Conservation (phyloP, 129 eudicot species). For the Flaveria ramosissima region DNA sequence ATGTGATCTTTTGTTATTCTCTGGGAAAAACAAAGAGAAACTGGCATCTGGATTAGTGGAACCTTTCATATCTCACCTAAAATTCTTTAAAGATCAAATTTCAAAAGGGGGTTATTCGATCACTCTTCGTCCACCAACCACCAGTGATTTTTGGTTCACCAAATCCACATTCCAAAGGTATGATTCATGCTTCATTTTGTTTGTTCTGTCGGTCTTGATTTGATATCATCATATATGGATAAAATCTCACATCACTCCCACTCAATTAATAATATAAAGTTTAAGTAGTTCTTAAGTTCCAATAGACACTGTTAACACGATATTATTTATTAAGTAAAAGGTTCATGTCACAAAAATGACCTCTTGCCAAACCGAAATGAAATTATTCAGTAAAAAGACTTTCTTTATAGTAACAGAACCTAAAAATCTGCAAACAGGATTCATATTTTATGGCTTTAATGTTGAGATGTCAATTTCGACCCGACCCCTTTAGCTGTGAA, state of each 20-base stretch:
- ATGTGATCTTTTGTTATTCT: slow-evolving; percentile 87
- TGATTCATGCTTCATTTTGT: not conserved
- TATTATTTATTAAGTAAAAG: slow-evolving; percentile 1
- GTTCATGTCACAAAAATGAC: slow-evolving; percentile 8
- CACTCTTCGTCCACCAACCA: slow-evolving; percentile 69
- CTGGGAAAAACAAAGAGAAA: slow-evolving; percentile 77
- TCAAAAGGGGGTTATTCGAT: slow-evolving; percentile 95
- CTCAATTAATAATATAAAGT: not conserved
- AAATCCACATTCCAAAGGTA: slow-evolving; percentile 92
- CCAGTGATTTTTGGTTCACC: slow-evolving; percentile 74
- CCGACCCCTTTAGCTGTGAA: not conserved
- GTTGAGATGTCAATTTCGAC: not conserved
- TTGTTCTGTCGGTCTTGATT: not conserved
- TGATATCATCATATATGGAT: slow-evolving; percentile 9
- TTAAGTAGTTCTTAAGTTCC: slow-evolving; percentile 10
- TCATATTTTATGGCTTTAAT: not conserved
- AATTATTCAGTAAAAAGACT: not conserved
- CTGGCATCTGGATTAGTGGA: slow-evolving; percentile 92
- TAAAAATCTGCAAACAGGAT: not conserved
- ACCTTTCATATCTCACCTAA: slow-evolving; percentile 81
- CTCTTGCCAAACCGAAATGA: not conserved
- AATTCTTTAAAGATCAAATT: slow-evolving; percentile 86
- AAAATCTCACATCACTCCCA: slow-evolving; percentile 8
- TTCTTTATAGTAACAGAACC: not conserved
- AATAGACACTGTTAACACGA: slow-evolving; percentile 7